Evolutionary conservation across 495 filamentous ascomycete genomes (phyloP).

Genomic region (Xylaria cubensis): DNA sequence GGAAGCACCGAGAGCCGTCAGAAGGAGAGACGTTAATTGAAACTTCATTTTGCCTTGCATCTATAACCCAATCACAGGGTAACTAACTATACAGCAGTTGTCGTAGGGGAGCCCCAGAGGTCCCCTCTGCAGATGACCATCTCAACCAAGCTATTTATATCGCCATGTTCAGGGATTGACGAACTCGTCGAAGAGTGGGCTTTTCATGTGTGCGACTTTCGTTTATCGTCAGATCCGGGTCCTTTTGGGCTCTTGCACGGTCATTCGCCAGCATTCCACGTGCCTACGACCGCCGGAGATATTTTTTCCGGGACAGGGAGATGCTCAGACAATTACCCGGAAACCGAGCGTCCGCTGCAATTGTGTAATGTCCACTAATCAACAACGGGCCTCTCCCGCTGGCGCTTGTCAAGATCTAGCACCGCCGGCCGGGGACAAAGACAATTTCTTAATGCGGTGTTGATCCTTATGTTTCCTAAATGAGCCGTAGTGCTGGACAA

Average conservation of each 20-base stretch:
- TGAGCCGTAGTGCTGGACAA: background rate
- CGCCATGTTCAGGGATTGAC: background rate
- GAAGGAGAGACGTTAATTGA: background rate
- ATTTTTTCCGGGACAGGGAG: conserved; percentile 3
- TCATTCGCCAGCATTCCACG: background rate
- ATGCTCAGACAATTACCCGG: background rate
- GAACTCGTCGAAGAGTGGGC: background rate
- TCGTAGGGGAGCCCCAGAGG: background rate
- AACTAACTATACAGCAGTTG: background rate
- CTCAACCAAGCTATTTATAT: background rate
- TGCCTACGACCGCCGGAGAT: background rate
- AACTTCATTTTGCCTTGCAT: background rate
- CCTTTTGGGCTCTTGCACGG: background rate
- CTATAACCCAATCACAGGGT: background rate
- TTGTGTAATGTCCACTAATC: background rate
- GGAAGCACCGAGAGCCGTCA: background rate
- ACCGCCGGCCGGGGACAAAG: background rate
- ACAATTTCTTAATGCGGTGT: background rate
- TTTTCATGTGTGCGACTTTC: background rate
- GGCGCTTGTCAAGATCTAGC: background rate
- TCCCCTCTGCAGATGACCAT: background rate
- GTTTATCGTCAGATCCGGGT: background rate
- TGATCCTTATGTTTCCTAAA: background rate
- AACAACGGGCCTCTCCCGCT: background rate
- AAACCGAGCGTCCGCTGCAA: conserved; percentile 1